phyloP scores from a whole-genome alignment of 2,329 filamentous ascomycete genomes.

The Dryadomyces sulphureus region DNA sequence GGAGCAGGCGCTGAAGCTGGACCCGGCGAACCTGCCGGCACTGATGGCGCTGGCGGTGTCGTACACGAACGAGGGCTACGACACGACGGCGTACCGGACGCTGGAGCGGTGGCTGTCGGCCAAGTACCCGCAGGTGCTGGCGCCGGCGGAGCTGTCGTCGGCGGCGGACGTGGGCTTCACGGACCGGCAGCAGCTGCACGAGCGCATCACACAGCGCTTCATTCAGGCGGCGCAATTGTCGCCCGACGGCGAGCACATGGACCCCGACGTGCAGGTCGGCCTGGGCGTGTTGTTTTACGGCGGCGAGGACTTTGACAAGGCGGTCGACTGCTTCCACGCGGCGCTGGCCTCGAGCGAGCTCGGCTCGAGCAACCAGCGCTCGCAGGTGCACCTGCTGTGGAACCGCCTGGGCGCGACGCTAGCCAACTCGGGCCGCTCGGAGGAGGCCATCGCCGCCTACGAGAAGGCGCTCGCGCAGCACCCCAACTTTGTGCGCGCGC shows the following conservation, averaged over 20 bases:
- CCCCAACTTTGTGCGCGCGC: constrained; percentile 90
- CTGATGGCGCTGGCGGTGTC: constrained; percentile 93
- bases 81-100: constrained; percentile 89
- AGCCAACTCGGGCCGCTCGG: constrained; percentile 81
- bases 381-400: constrained; percentile 89
- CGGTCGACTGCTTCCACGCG: constrained; percentile 92
- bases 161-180: constrained; percentile 85
- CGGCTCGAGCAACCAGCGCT: constrained; percentile 68
- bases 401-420: constrained; percentile 92
- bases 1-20: constrained; percentile 78
- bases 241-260: constrained; percentile 87
- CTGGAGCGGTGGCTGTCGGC: constrained; percentile 93
- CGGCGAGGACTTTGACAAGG: constrained; percentile 94
- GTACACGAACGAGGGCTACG: constrained; percentile 98
- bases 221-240: constrained; percentile 86
- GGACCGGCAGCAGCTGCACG: constrained; percentile 76
- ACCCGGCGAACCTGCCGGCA: constrained; percentile 73
- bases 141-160: constrained; percentile 56
- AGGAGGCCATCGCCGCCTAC: constrained; percentile 95
- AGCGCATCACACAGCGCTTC: constrained; percentile 80
- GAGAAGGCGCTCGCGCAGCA: constrained; percentile 80
- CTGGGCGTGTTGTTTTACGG: constrained; percentile 96
- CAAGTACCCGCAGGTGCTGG: constrained; percentile 76
- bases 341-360: constrained; percentile 76
- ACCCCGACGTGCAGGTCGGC: constrained; percentile 94